These are phyloP conservation scores for Epichloe festucae DNA, from an alignment of 2,329 filamentous ascomycete species.

Conservation along the genomic window DNA sequence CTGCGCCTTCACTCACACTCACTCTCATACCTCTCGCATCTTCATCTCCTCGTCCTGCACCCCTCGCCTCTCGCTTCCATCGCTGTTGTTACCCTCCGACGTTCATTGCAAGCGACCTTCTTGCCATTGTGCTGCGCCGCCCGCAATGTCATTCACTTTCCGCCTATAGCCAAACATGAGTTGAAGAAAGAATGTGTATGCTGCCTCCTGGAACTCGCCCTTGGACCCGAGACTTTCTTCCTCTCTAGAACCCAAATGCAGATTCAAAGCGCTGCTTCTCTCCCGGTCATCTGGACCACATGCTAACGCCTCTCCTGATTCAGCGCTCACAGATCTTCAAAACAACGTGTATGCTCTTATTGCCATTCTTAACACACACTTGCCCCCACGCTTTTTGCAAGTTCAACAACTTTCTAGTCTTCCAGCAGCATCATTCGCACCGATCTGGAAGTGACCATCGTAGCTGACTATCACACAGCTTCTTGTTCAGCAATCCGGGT, in stretches of 20 bases:
- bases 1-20: constrained; percentile 1
- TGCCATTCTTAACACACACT: not conserved
- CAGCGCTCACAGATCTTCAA: constrained; percentile 36
- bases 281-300: constrained; percentile 3
- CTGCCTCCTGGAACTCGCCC: constrained; percentile 5
- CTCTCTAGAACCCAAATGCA: not conserved
- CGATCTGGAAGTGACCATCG: not conserved
- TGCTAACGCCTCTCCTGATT: constrained; percentile 6
- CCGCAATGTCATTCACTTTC: constrained; percentile 21
- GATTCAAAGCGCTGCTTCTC: not conserved
- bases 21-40: not conserved
- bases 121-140: constrained; percentile 17
- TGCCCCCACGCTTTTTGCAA: not conserved
- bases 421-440: not conserved
- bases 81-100: not conserved
- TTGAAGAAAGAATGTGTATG: constrained; percentile 31
- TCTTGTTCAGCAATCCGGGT: constrained; percentile 47
- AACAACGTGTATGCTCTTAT: constrained; percentile 33
- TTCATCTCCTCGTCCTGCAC: not conserved
- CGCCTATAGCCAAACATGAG: constrained; percentile 24
- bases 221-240: not conserved
- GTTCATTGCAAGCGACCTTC: constrained; percentile 2
- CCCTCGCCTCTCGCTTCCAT: not conserved
- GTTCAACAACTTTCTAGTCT: not conserved
- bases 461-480: constrained; percentile 22